These are phyloP conservation scores for Aspergillus baeticus DNA, from an alignment of 495 filamentous ascomycete genomes.

Conservation along the genomic window DNA sequence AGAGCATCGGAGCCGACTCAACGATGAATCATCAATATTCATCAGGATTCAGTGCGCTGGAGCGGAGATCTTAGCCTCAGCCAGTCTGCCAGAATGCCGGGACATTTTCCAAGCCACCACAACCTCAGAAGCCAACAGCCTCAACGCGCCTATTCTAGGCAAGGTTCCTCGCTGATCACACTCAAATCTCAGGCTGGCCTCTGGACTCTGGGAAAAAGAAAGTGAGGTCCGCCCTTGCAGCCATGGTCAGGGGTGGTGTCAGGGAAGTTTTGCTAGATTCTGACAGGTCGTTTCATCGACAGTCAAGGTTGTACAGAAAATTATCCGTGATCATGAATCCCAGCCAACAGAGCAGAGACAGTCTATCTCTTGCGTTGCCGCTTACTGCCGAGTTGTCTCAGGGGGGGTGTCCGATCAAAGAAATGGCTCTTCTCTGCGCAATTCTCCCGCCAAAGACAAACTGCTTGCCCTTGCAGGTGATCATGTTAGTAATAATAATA, in stretches of 20 bases:
- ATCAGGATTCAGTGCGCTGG: constrained; percentile 4
- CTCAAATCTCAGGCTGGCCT: constrained; percentile 9
- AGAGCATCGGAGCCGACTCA: constrained; percentile 1
- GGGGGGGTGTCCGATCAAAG: constrained; percentile 12
- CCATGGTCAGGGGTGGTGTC: constrained; percentile 19
- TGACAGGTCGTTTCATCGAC: constrained; percentile 26
- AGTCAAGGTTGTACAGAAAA: constrained; percentile 11
- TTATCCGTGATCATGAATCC: background rate
- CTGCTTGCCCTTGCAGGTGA: constrained; percentile 22
- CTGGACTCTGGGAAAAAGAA: background rate
- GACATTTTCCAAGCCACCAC: constrained; percentile 23
- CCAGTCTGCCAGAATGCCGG: constrained; percentile 26
- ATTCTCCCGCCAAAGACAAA: constrained; percentile 11
- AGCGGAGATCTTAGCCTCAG: constrained; percentile 24
- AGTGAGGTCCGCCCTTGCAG: constrained; percentile 14
- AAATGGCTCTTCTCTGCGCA: background rate
- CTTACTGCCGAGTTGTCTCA: constrained; percentile 16
- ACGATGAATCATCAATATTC: constrained; percentile 13
- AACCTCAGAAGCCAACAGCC: background rate
- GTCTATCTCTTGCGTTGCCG: background rate
- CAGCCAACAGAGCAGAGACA: constrained; percentile 3
- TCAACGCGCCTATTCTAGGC: constrained; percentile 1
- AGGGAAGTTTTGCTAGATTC: constrained; percentile 8
- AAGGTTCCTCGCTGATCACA: constrained; percentile 15
- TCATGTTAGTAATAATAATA: constrained; percentile 1